Evolutionary conservation across 441 rosid genomes (phyloP).

Genomic region (Populus hybrid): DNA sequence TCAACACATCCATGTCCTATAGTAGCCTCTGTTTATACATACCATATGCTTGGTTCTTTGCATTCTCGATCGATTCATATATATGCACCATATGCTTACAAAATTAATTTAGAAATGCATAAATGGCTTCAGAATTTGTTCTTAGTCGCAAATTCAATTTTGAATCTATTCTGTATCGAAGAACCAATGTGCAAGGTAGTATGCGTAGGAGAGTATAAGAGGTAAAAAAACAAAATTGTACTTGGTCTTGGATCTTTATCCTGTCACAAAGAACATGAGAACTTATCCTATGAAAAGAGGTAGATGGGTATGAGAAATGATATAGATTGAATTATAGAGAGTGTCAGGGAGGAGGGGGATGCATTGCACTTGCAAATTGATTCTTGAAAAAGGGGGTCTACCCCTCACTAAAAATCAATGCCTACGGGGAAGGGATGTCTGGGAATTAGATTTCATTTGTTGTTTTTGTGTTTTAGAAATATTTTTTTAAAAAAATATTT

Average conservation of each 20-base stretch:
- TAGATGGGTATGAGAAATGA: conserved; percentile 25
- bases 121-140: too few species aligned
- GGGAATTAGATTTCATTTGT: conserved; percentile 28
- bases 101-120: too few species aligned
- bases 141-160: too few species aligned
- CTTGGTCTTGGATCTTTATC: neutral
- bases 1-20: neutral
- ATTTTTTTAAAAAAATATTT: too few species aligned
- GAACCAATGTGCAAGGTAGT: too few species aligned
- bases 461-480: too few species aligned
- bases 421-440: conserved; percentile 39
- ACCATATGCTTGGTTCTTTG: too few species aligned
- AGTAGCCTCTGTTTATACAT: too few species aligned
- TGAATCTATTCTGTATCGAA: too few species aligned
- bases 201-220: neutral
- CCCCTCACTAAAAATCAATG: conserved; percentile 17
- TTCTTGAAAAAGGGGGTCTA: conserved; percentile 19
- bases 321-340: conserved; percentile 40
- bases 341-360: conserved; percentile 55
- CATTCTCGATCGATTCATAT: too few species aligned
- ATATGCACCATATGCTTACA: too few species aligned
- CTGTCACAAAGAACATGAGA: conserved; percentile 55
- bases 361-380: conserved; percentile 52
- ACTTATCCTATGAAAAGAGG: conserved; percentile 39
- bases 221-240: neutral